These are phyloP conservation scores for Macaranga tanarius DNA, from an alignment of 441 rosid genomes.

Conservation along the genomic window DNA sequence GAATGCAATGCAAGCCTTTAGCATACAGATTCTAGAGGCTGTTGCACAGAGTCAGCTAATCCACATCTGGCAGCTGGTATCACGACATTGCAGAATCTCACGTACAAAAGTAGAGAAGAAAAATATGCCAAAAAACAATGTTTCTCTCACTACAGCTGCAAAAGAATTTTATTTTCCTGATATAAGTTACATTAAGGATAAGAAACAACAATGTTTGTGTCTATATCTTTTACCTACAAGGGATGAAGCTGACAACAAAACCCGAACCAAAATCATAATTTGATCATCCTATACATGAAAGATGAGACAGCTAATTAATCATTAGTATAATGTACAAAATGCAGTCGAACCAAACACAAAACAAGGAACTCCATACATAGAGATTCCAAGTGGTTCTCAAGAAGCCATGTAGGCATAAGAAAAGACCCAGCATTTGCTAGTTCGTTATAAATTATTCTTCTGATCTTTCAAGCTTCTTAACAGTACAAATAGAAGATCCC, in stretches of 20 bases:
- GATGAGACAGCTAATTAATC: slow-evolving; percentile 28
- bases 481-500: slow-evolving; percentile 28
- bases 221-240: slow-evolving; percentile 24
- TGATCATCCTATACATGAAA: slow-evolving; percentile 34
- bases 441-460: slow-evolving; percentile 29
- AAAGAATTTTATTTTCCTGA: slow-evolving; percentile 13
- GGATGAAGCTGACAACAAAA: slow-evolving; percentile 14
- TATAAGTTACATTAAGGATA: slow-evolving; percentile 26
- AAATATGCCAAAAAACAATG: slow-evolving; percentile 2
- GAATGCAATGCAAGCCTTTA: too few species aligned
- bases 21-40: too few species aligned
- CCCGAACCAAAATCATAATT: slow-evolving; percentile 23
- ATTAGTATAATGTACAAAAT: slow-evolving; percentile 44
- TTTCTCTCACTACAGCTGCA: slow-evolving; percentile 24
- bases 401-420: too few species aligned
- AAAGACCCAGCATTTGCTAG: too few species aligned
- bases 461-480: slow-evolving; percentile 26
- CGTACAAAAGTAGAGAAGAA: too few species aligned
- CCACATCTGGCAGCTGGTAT: too few species aligned
- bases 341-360: slow-evolving; percentile 31
- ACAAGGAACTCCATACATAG: slow-evolving; percentile 8
- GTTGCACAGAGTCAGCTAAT: too few species aligned
- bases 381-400: too few species aligned
- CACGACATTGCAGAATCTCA: too few species aligned
- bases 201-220: slow-evolving; percentile 23